phyloP scores from a whole-genome alignment of 352 stramenopile genomes.

The Phytophthora sp. region DNA sequence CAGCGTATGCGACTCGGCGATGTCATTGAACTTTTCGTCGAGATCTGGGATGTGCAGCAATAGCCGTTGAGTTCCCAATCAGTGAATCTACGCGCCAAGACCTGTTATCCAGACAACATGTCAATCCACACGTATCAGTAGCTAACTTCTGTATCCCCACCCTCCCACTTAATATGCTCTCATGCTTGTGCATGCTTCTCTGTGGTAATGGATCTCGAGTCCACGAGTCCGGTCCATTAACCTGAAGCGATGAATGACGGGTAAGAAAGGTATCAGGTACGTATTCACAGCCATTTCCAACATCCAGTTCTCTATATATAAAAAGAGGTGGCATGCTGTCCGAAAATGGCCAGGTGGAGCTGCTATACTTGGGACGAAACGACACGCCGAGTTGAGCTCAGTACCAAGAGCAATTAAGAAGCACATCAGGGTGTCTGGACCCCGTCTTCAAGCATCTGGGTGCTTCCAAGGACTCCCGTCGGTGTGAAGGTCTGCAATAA shows the following conservation, averaged over 20 bases:
- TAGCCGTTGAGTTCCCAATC: constrained; percentile 38
- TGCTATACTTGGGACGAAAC: constrained; percentile 37
- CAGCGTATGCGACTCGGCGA: constrained; percentile 86
- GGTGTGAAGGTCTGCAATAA: constrained; percentile 6
- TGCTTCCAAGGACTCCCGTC: neutral
- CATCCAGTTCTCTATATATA: constrained; percentile 9
- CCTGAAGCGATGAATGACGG: neutral
- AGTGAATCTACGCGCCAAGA: constrained; percentile 24
- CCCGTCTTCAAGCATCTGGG: no score
- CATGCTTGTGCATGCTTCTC: constrained; percentile 12
- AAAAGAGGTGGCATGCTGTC: constrained; percentile 21
- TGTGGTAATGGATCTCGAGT: constrained; percentile 11
- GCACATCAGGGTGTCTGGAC: neutral
- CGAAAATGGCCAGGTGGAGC: constrained; percentile 18
- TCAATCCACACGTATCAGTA: constrained; percentile 50
- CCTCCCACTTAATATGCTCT: constrained; percentile 4
- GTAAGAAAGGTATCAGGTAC: neutral
- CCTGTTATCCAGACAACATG: constrained; percentile 32
- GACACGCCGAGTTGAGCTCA: constrained; percentile 14
- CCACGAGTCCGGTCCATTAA: neutral
- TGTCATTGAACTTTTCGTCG: constrained; percentile 87
- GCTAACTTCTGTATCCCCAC: constrained; percentile 12
- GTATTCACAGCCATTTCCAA: neutral
- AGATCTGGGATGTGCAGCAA: constrained; percentile 91
- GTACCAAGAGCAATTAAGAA: constrained; percentile 12